Conservation (phyloP, 2,329 filamentous ascomycete species). For the Paracoccidioides brasiliensis region DNA sequence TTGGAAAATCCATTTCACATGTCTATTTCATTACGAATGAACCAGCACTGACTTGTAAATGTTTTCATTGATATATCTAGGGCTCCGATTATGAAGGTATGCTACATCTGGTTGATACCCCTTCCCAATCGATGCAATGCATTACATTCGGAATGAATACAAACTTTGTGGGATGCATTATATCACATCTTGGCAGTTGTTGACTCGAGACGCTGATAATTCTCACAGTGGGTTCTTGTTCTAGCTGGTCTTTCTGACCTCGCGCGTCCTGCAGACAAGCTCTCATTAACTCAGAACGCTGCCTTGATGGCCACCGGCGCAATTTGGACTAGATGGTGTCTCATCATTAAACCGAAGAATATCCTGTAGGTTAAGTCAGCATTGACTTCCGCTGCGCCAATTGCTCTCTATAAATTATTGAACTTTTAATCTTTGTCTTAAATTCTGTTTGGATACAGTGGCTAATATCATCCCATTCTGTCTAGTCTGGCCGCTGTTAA, state of each 20-base stretch:
- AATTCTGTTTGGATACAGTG: too few species aligned
- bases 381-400: neutral
- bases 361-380: constrained; percentile 49
- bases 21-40: neutral
- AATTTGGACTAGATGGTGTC: constrained; percentile 98
- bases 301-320: constrained; percentile 80
- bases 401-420: neutral
- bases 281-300: constrained; percentile 83
- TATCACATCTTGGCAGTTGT: neutral
- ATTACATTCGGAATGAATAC: neutral
- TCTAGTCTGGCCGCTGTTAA: constrained; percentile 79
- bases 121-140: neutral
- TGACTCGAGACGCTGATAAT: neutral
- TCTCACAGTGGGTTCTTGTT: constrained; percentile 69
- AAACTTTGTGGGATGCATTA: neutral
- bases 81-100: constrained; percentile 85
- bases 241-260: constrained; percentile 87
- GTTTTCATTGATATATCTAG: constrained; percentile 30
- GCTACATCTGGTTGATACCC: constrained; percentile 5
- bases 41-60: neutral
- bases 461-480: neutral
- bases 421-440: neutral
- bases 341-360: constrained; percentile 92
- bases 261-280: constrained; percentile 76
- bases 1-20: neutral